Evolutionary conservation across 441 rosid genomes (phyloP), one percentile per base, ranked within the genome.

Genomic region (Croton laevigatus): DNA sequence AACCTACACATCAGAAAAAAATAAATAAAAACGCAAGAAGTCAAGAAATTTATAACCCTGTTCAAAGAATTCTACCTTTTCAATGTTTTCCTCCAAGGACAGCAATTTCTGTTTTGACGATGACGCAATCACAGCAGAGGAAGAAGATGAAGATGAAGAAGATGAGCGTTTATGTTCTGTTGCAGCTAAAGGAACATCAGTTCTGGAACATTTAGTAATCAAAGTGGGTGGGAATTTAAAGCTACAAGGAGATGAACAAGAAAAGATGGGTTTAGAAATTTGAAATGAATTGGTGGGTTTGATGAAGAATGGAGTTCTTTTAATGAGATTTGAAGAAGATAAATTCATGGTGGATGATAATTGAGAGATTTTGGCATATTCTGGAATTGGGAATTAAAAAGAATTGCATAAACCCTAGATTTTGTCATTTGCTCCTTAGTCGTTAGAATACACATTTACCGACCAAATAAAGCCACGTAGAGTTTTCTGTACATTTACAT

Each of bases 1-100:
- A 6, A 70, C 77, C 95, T 89, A 66, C 57, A 73, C 3, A 11
- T 8, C 49, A 45, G 38, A 45, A 46, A 64, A 0, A 22, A 54
- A 14, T 1, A 19, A 64, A 4, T 12, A 34, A 59, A 20, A 48
- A 36, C 52, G 12, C 8, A 27, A 54, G 3, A 46, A 45, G n/a
- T 19, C 27, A 5, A 22, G 42, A 66, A 45, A 2, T 8, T 32
- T 6, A 65, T 0, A 6, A 36, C 36, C 9, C 32, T 19, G 4
- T 3, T 27, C 2, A 12, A 12, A 12, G 22, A 32, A 14, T 27
- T 76, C 58, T n/a, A 87, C 96, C 91, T 83, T 86, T 84, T 89
- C 93, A 12, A 88, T 78, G 36, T 68, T 72, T 27, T 79, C 91
- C 78, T 89, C 96, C 8, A 80, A 22, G 62, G 57, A 73, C 71